Conservation (phyloP, 2,329 filamentous ascomycete genomes). For the Xylaria sp. region DNA sequence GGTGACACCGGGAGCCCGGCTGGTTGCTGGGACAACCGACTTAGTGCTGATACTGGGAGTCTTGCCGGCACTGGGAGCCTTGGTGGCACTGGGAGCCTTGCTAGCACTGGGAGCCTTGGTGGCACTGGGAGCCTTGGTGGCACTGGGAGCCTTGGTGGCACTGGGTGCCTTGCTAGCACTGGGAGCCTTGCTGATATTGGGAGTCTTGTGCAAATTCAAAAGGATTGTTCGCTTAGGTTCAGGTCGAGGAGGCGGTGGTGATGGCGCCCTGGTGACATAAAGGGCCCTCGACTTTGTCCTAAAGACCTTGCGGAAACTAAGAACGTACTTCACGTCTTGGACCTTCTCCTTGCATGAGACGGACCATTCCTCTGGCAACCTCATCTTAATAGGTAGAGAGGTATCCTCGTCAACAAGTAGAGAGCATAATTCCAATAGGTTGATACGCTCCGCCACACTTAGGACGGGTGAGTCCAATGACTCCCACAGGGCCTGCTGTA, state of each 20-base stretch:
- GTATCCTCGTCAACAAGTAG: slow-evolving; percentile 46
- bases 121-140: slow-evolving; percentile 20
- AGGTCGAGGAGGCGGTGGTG: slow-evolving; percentile 21
- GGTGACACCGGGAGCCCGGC: slow-evolving; percentile 13
- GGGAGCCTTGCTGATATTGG: slow-evolving; percentile 21
- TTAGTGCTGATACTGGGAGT: slow-evolving; percentile 4
- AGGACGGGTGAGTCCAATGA: slow-evolving; percentile 45
- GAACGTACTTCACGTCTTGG: slow-evolving; percentile 22
- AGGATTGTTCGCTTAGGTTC: slow-evolving; percentile 32
- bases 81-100: slow-evolving; percentile 9
- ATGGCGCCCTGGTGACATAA: slow-evolving; percentile 19
- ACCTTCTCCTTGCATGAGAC: slow-evolving; percentile 29
- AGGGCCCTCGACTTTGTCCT: slow-evolving; percentile 27
- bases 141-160: neutral
- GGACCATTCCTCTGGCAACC: slow-evolving; percentile 44
- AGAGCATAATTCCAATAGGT: slow-evolving; percentile 47
- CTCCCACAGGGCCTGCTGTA: slow-evolving; percentile 45
- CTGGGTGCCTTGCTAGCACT: too few relatives aligned
- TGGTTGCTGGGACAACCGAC: slow-evolving; percentile 5
- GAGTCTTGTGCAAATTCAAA: slow-evolving; percentile 29
- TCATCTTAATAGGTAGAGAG: slow-evolving; percentile 42
- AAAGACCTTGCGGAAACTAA: slow-evolving; percentile 27
- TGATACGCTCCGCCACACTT: slow-evolving; percentile 44
- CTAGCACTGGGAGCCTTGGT: slow-evolving; percentile 9
- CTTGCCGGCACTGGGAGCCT: too few relatives aligned